Percentiles rank a stretch among this genome's conserved stretches.
phyloP scores from a whole-genome alignment of 495 filamentous ascomycete species.

The Talaromyces trachyspermus region DNA sequence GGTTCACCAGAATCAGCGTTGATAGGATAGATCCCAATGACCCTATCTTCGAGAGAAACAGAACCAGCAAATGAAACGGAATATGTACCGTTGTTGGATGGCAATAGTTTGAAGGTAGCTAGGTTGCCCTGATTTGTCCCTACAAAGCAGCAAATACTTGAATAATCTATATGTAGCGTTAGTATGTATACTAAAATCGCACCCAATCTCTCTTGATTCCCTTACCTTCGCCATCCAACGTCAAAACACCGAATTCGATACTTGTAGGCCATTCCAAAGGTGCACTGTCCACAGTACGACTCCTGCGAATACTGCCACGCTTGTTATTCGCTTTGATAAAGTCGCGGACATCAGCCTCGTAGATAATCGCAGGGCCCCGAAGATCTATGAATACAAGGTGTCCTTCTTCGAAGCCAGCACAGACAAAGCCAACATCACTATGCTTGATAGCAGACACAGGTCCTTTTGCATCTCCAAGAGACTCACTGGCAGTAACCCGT shows the following conservation, averaged over 20 bases:
- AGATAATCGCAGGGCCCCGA: constrained; percentile 82
- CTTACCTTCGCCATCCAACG: constrained; percentile 73
- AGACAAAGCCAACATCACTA: constrained; percentile 88
- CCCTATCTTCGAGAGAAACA: constrained; percentile 55
- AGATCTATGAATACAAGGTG: constrained; percentile 75
- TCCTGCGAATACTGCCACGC: constrained; percentile 56
- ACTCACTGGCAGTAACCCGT: constrained; percentile 73
- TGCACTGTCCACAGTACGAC: constrained; percentile 34
- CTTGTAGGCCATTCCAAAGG: constrained; percentile 64
- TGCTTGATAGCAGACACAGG: constrained; percentile 69
- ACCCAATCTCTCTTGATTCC: not conserved
- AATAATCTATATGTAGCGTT: constrained; percentile 55
- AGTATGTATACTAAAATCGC: constrained; percentile 8
- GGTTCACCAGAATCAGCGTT: constrained; percentile 67
- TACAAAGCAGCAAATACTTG: constrained; percentile 85
- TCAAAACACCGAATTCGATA: constrained; percentile 91
- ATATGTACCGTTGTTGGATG: constrained; percentile 60
- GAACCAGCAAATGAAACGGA: constrained; percentile 64
- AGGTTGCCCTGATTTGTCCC: constrained; percentile 80
- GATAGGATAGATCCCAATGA: constrained; percentile 71
- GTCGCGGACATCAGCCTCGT: constrained; percentile 56
- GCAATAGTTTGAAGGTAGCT: constrained; percentile 83
- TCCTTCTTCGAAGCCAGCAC: constrained; percentile 74
- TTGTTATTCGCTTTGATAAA: constrained; percentile 60
- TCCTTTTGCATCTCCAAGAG: constrained; percentile 78